Evolutionary conservation across 75 land plant genomes (phyloP), one percentile per base, ranked within the genome.

Genomic region (Sequoia sempervirens): DNA sequence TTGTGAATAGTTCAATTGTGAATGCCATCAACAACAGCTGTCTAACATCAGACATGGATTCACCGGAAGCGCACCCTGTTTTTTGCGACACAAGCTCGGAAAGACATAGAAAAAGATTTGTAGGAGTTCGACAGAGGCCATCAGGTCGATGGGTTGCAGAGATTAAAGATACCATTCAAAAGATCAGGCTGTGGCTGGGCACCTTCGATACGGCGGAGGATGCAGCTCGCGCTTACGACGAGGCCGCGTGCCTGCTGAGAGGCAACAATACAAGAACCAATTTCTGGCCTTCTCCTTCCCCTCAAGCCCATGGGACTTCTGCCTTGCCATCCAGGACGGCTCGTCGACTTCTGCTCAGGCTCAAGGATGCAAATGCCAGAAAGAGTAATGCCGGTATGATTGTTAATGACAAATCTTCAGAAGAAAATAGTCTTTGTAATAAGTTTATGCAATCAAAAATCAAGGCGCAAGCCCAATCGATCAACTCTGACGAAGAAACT

Each of bases 141-240:
- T 92, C 93, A 1, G 93, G 93, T 1, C n/a, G 93, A 61, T 92
- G 93, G 93, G 93, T 92, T 61, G 93, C 93, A 36, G 93, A 92
- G 81, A 92, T 92, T 83, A 92, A 92, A 81, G 93, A 92, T 80
- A 92, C 93, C 52, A 90, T 91, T 37, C 93, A 92, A 87, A 92
- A 92, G 85, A 92, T 92, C n/a, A 88, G 93, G 53, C 86, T 92
- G 3, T 92, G 93, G 93, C 80, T 92, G 26, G 93, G 93, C 30
- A 92, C 93, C 0, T 92, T 86, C 70, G 88, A 91, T 18, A 89
- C 92, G 4, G 92, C 92, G 2, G 92, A 89, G 80, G 93, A 90
- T 75, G 93, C 92, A 3, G 93, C 93, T 5, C 84, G 92, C 45
- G 93, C 93, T n/a, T 92, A 92, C 74, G 93, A 92, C 52, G 92